Evolutionary conservation across 2,329 filamentous ascomycete species (phyloP), one percentile per base, ranked within the genome.

Genomic region (Chaetomiaceae sp.): DNA sequence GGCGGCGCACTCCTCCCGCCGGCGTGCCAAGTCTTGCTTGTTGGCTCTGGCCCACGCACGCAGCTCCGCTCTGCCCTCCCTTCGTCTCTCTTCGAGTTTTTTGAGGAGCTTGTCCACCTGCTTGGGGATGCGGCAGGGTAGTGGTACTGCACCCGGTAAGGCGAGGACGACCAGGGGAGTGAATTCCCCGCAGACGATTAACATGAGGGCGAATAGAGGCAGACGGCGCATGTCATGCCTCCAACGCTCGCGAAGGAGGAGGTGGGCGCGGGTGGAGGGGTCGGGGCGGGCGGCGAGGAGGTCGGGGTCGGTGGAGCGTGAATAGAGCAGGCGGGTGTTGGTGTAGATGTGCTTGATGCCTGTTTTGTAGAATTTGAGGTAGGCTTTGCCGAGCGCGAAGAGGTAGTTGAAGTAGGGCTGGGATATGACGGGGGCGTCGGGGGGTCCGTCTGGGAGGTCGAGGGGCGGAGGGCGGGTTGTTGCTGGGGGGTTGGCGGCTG

Each of bases 311-410:
- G 66, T 75, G 64, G 72, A 69, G 40, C 1, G 23, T 20, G 51
- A 52, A 47, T 72, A 69, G 14, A 85, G 67, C 11, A 78, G 75
- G 20, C 73, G 66, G 44, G 80, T 77, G 61, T 95, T 96, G 55
- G 75, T 72, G 67, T 83, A 84, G 47, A 95, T 84, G 63, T 87
- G 83, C 65, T 84, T 84, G 29, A 96, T 71, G 17, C 91, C 92
- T 1, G 82, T 79, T 72, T 94, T 95, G 82, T 96, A 97, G 79
- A 97, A 97, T 33, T 71, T 71, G 9, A 87, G 69, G 70, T 95
- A 96, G 47, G 87, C 83, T 67, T 87, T 87, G 58, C 89, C 92
- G 25, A 85, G 72, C 39, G 71, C 67, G 64, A 81, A 80, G 57
- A 82, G 74, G 72, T 88, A 81, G 17, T 70, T 69, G 51, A 80